phyloP scores from a whole-genome alignment of 2,329 filamentous ascomycete genomes.

The Claviceps sp. region DNA sequence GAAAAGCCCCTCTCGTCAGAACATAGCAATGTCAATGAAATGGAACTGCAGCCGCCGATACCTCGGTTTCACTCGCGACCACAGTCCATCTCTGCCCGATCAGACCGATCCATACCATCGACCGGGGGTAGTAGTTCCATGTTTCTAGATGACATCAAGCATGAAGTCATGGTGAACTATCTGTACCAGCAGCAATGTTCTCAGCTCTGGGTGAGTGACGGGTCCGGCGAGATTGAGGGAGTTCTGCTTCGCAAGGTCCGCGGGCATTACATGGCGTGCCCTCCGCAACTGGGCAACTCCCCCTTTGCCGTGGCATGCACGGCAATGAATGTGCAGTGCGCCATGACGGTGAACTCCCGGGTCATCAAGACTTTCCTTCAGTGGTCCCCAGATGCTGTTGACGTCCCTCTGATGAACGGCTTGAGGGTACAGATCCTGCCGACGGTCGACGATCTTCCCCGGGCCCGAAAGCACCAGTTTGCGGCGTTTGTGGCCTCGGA shows the following conservation, averaged over 20 bases:
- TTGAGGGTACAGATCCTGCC: slow-evolving; percentile 65
- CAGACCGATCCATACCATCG: slow-evolving; percentile 28
- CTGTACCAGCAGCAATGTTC: slow-evolving; percentile 69
- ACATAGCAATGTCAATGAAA: slow-evolving; percentile 22
- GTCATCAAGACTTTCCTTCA: slow-evolving; percentile 68
- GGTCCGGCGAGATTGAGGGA: slow-evolving; percentile 54
- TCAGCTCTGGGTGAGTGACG: slow-evolving; percentile 60
- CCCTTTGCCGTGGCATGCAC: slow-evolving; percentile 50
- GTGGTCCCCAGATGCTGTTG: slow-evolving; percentile 58
- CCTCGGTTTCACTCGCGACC: slow-evolving; percentile 19
- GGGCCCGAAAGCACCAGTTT: slow-evolving; percentile 65
- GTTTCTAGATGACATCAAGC: slow-evolving; percentile 59
- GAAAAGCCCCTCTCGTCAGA: slow-evolving; percentile 23
- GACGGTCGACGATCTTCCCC: slow-evolving; percentile 54
- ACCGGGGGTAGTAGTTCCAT: slow-evolving; percentile 35
- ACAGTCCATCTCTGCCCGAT: slow-evolving; percentile 32
- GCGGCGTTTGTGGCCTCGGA: slow-evolving; percentile 65
- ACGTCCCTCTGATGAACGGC: slow-evolving; percentile 64
- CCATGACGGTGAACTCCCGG: slow-evolving; percentile 69
- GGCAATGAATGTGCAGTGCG: slow-evolving; percentile 61
- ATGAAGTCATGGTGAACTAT: slow-evolving; percentile 75
- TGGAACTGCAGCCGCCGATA: slow-evolving; percentile 35
- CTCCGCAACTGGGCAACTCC: slow-evolving; percentile 48
- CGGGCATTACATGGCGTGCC: slow-evolving; percentile 61
- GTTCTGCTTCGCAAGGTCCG: slow-evolving; percentile 56